Conservation (phyloP, 345 rosid species). For the Lumnitzera racemosa region DNA sequence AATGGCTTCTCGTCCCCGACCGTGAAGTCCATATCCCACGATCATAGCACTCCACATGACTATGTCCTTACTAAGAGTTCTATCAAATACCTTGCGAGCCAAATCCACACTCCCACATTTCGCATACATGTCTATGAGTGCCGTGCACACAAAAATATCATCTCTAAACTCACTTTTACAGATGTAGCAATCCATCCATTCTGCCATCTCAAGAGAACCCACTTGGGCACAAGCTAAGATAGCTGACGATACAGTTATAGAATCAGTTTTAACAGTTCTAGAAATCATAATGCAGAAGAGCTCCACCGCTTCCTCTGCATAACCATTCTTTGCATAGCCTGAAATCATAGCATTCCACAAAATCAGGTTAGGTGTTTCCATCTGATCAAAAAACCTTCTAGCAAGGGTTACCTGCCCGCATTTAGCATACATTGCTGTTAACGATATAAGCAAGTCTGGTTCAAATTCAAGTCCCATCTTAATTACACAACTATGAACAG, state of each 20-base stretch:
- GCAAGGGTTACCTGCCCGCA: slow-evolving; percentile 10
- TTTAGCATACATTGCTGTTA: slow-evolving; percentile 17
- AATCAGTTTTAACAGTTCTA: slow-evolving; percentile 5
- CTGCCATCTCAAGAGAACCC: slow-evolving; percentile 17
- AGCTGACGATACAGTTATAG: slow-evolving; percentile 16
- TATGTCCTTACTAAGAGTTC: slow-evolving; percentile 10
- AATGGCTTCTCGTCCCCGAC: slow-evolving; percentile 14
- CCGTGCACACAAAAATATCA: slow-evolving; percentile 8
- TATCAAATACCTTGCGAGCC: slow-evolving; percentile 11
- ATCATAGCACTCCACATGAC: slow-evolving; percentile 23
- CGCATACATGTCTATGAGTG: slow-evolving; percentile 18
- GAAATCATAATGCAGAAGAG: slow-evolving; percentile 14
- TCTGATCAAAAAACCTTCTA: slow-evolving; percentile 15
- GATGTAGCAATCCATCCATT: slow-evolving; percentile 15
- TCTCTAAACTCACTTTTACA: slow-evolving; percentile 8
- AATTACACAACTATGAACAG: slow-evolving; percentile 11
- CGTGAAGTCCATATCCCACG: slow-evolving; percentile 17
- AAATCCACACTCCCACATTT: slow-evolving; percentile 15
- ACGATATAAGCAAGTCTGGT: slow-evolving; percentile 19
- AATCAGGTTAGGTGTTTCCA: slow-evolving; percentile 13
- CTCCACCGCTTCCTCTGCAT: slow-evolving; percentile 18
- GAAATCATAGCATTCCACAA: slow-evolving; percentile 22
- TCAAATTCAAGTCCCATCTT: slow-evolving; percentile 18
- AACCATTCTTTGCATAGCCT: slow-evolving; percentile 19
- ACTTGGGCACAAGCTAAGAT: slow-evolving; percentile 15